A percentile compares a stretch with the other conserved stretches of the same genome.
These are phyloP conservation scores for Coemansia furcata DNA, from an alignment of 192 early-diverging fungal species.

Conservation along the genomic window DNA sequence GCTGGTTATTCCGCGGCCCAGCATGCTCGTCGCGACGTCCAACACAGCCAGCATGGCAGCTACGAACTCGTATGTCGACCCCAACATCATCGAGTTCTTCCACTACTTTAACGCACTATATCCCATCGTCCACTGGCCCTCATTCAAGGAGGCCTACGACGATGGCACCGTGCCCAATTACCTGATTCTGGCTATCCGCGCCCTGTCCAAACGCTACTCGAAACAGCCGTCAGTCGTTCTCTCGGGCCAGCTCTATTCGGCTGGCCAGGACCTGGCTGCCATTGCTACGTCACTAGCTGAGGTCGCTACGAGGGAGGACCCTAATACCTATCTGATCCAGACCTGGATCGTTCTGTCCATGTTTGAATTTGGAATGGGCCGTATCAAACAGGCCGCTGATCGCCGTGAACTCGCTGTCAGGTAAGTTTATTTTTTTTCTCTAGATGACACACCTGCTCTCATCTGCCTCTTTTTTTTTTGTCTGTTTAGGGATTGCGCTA, in stretches of 20 bases:
- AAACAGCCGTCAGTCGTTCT: conserved; percentile 52
- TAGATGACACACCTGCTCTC: conserved; percentile 1
- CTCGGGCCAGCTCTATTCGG: conserved; percentile 46
- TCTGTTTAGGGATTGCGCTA: neutral
- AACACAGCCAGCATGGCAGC: neutral
- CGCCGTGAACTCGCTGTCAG: conserved; percentile 52
- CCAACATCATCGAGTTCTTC: conserved; percentile 53
- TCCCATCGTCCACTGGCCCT: conserved; percentile 54
- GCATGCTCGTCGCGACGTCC: conserved; percentile 6
- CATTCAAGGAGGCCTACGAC: conserved; percentile 55
- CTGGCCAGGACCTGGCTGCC: conserved; percentile 52
- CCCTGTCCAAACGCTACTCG: conserved; percentile 52
- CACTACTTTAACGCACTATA: conserved; percentile 54
- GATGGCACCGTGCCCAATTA: conserved; percentile 55
- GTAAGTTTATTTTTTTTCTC: conserved; percentile 19
- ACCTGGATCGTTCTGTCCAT: conserved; percentile 53
- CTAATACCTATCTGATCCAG: conserved; percentile 55
- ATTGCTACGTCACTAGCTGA: conserved; percentile 53
- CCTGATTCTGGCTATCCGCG: conserved; percentile 53
- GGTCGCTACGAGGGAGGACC: conserved; percentile 51
- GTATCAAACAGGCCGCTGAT: conserved; percentile 48
- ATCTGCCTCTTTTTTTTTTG: neutral
- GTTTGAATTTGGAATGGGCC: conserved; percentile 54
- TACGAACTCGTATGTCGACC: conserved; percentile 33
- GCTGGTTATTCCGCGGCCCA: conserved; percentile 46